Base-by-base conservation (phyloP, 2,329 filamentous ascomycete species). In the Alternaria ethzedia region DNA sequence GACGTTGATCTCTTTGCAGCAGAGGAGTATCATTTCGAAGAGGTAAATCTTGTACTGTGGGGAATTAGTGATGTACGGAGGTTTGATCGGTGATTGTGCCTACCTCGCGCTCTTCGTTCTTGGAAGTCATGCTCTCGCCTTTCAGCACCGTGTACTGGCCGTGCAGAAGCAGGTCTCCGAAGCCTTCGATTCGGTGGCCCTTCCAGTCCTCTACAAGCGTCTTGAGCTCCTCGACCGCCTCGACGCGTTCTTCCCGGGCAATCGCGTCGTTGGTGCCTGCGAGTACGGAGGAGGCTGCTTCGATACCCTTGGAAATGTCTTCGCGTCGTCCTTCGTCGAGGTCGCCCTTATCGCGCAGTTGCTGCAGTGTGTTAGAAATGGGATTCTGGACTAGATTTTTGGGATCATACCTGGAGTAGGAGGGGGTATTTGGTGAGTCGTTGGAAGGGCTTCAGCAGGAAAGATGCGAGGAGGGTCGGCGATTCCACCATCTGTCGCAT, bases 381-480 rank as follows among this genome's bases (percentile, higher is more conserved):
- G 70, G 61, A 21, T 20, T 55, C 9, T 32, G 25, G 9, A 9
- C 23, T 44, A 11, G 12, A 25, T 51, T 2, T 36, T 8, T 21
- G 58, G 12, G 20, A 7, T 25, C 82, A 69, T 83, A 94, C 92
- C 83, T 92, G 93, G 43, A 99, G 86, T 61, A 99, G 85, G 11
- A 99, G 83, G 5, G 96, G 96, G 76, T 98, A 99, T 80, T 97
- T 97, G 54, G 95, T 93, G 62, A 99, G 83, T 71, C 96, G 88
- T 81, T 99, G 96, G 86, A 99, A 97, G 1, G 96, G 96, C 78
- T 99, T 99, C 54, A 99, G 86, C 30, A 99, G 84, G 77, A 99
- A 99, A 4, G 94, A 94, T 71, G 96, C 94, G 15, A 98, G 83
- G 0, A 93, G 93, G 66, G 95, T 94, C 62, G 92, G 92, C 72